A percentile compares a stretch with the other conserved stretches of the same genome.
These are phyloP conservation scores for Zizania latifolia DNA, from an alignment of 176 grass and related monocot genomes.

Conservation along the genomic window DNA sequence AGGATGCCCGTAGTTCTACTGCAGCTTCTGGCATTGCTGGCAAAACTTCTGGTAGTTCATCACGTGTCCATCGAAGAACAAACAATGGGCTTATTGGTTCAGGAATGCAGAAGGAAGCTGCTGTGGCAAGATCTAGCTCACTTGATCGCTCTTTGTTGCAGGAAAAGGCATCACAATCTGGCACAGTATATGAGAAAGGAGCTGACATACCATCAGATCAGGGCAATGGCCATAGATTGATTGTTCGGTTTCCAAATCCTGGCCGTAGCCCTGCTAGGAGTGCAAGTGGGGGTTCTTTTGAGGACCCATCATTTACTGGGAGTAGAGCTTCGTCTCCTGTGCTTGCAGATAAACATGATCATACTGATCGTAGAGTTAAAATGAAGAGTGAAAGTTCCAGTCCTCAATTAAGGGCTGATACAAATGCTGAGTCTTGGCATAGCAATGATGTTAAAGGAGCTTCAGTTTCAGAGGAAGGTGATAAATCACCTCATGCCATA, in stretches of 20 bases:
- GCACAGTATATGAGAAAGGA: slow-evolving; percentile 52
- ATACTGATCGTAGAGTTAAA: slow-evolving; percentile 61
- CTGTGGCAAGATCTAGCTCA: slow-evolving; percentile 33
- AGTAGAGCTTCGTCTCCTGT: slow-evolving; percentile 53
- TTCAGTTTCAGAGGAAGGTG: slow-evolving; percentile 54
- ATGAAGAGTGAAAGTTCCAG: slow-evolving; percentile 44
- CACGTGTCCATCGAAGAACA: slow-evolving; percentile 46
- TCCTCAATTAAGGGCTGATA: slow-evolving; percentile 36
- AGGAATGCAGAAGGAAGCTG: slow-evolving; percentile 58
- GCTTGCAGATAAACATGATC: slow-evolving; percentile 56
- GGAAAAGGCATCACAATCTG: slow-evolving; percentile 67
- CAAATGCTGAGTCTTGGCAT: slow-evolving; percentile 60
- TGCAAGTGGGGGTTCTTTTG: slow-evolving; percentile 47
- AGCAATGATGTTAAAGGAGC: slow-evolving; percentile 56
- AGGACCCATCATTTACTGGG: slow-evolving; percentile 51
- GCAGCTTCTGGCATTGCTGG: slow-evolving; percentile 61
- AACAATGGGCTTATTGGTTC: slow-evolving; percentile 47
- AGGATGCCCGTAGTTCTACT: slow-evolving; percentile 82
- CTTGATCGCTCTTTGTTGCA: slow-evolving; percentile 35
- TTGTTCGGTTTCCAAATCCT: slow-evolving; percentile 79
- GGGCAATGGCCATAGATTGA: slow-evolving; percentile 63
- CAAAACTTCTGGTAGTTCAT: slow-evolving; percentile 59
- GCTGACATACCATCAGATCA: slow-evolving; percentile 35
- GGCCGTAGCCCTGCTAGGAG: slow-evolving; percentile 59
- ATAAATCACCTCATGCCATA: slow-evolving; percentile 46